Evolutionary conservation across 2,329 filamentous ascomycete species (phyloP).

Genomic region (Ascochyta fabae): DNA sequence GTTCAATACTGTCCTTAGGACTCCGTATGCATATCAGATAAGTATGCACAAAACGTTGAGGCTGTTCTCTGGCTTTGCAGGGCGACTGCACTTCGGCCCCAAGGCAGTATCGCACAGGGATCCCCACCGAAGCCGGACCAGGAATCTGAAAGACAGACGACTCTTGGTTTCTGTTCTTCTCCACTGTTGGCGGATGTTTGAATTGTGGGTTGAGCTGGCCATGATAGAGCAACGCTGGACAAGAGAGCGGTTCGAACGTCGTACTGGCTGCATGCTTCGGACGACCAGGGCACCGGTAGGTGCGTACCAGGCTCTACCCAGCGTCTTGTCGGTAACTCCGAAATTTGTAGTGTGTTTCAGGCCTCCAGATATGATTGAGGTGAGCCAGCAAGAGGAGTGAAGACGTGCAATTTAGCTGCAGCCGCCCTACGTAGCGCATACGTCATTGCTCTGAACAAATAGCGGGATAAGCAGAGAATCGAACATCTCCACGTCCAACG

Average conservation of each 20-base stretch:
- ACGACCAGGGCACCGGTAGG: no score
- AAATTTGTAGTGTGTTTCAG: no score
- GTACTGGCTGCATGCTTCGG: background rate
- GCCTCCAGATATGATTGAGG: background rate
- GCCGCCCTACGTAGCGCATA: background rate
- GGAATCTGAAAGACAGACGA: no score
- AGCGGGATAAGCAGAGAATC: no score
- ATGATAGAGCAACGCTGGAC: background rate
- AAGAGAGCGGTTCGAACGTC: background rate
- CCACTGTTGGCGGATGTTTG: background rate
- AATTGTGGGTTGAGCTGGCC: background rate
- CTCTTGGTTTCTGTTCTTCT: background rate
- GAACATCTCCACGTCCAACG: no score
- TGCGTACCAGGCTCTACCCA: background rate
- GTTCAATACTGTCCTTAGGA: background rate
- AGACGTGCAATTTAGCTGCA: background rate
- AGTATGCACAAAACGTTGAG: background rate
- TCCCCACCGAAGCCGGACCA: constrained; percentile 2
- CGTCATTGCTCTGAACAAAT: background rate
- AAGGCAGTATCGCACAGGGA: background rate
- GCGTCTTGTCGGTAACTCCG: background rate
- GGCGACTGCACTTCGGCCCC: background rate
- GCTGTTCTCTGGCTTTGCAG: background rate
- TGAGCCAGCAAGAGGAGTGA: background rate
- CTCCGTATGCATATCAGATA: background rate